A percentile compares a stretch with the other conserved stretches of the same genome.
phyloP scores from a whole-genome alignment of 164 flowering plant species.

The Brasenia schreberi region DNA sequence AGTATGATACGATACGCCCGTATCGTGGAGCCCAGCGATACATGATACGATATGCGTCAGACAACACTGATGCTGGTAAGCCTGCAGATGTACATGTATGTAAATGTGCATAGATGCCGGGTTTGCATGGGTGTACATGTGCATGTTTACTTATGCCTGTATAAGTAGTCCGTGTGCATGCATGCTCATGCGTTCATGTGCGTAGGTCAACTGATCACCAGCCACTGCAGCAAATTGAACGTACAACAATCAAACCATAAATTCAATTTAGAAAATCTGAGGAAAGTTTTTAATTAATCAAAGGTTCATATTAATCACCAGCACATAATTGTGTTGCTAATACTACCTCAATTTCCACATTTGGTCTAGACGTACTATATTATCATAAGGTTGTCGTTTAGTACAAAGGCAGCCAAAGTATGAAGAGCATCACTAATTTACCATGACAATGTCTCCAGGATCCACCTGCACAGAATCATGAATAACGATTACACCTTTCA shows the following conservation, averaged over 20 bases:
- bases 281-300: not conserved
- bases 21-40: no score
- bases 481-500: not conserved
- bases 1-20: no score
- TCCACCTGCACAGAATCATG: slow-evolving; percentile 66
- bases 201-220: not conserved
- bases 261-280: not conserved
- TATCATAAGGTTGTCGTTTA: not conserved
- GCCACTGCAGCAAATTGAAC: not conserved
- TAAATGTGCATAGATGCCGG: not conserved
- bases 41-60: no score
- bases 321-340: no score
- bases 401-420: not conserved
- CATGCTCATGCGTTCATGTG: not conserved
- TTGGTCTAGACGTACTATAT: not conserved
- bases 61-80: not conserved
- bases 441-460: slow-evolving; percentile 96
- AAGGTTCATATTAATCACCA: not conserved
- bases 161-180: not conserved
- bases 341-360: not conserved
- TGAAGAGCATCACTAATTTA: slow-evolving; percentile 12
- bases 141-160: not conserved
- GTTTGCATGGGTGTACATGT: not conserved
- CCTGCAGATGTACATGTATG: not conserved
- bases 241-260: not conserved